Base-by-base conservation (phyloP, 176 grass and related monocot genomes). In the Ampelocalamus luodianensis region DNA sequence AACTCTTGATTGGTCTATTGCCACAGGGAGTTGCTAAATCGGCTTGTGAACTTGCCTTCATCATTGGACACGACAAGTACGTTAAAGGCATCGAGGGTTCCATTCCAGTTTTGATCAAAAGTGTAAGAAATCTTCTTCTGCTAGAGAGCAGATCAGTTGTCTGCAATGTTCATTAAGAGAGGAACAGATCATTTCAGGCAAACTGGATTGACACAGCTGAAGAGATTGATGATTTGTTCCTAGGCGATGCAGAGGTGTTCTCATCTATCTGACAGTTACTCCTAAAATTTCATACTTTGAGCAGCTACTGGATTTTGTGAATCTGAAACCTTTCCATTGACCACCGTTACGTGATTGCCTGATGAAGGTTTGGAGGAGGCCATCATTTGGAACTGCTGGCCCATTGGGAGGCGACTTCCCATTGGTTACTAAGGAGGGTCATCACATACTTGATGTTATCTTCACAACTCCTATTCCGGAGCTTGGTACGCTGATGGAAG, bases 331-430 rank as follows among this genome's bases (percentile, higher is more conserved):
- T 42, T 23, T 24, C 10, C 6, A 0, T 27, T 55, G 26, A 50
- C 48, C 62, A 16, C 5, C 15, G 32, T 7, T 27, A 17, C n/a
- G 4, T 71, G 13, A n/a, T 61, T 83, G 32, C 45, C 46, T 87
- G 7, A 46, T 74, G 50, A 92, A 98, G 95, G 93, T 98, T 67
- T 98, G 95, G 95, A 98, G 95, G 72, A 95, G 95, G 77, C 89
- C 95, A 61, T 79, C 89, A 15, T 71, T 85, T 85, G 93, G 95
- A 62, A 90, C 71, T 66, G 87, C 93, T 8, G 89, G 67, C 27
- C 95, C 95, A 61, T 71, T 90, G 1, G 95, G 93, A 26, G 95
- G 95, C 20, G 85, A 95, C 39, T 94, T 90, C 46, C 95, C 95
- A 5, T 80, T 98, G 34, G 90, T 93, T 34, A 98, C 93, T 16